Conservation (phyloP, 2,329 filamentous ascomycete species). For the Laburnicola sp. region DNA sequence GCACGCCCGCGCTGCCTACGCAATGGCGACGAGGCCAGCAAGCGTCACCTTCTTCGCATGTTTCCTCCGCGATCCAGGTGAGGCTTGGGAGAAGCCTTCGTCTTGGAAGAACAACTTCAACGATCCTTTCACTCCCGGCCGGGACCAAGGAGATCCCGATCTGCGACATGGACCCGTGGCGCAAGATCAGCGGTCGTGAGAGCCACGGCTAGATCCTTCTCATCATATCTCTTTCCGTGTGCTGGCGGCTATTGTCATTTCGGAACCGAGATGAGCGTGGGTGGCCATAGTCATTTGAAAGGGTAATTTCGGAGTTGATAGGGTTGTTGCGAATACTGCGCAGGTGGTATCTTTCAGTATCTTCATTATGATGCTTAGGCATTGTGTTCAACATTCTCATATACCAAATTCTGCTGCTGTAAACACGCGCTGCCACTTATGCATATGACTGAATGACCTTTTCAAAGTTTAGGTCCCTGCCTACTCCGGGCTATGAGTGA, state of each 20-base stretch:
- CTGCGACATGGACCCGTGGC: slow-evolving; percentile 41
- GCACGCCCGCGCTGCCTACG: slow-evolving; percentile 43
- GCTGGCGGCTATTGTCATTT: slow-evolving; percentile 3
- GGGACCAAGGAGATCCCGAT: slow-evolving; percentile 40
- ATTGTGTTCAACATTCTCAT: slow-evolving; percentile 5
- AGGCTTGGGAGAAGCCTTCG: slow-evolving; percentile 39
- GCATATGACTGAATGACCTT: slow-evolving; percentile 1
- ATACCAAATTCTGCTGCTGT: background rate
- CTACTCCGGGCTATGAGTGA: slow-evolving; percentile 5
- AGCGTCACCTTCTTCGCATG: slow-evolving; percentile 43
- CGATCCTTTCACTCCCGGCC: slow-evolving; percentile 35
- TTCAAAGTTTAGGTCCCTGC: background rate
- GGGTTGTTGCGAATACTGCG: background rate
- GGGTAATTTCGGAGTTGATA: background rate
- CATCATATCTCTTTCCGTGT: background rate
- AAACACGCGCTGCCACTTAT: slow-evolving; percentile 7
- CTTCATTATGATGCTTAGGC: background rate
- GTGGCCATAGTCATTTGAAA: slow-evolving; percentile 5
- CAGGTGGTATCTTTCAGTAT: slow-evolving; percentile 1
- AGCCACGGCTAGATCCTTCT: slow-evolving; percentile 36
- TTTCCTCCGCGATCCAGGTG: slow-evolving; percentile 42
- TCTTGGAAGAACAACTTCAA: slow-evolving; percentile 35
- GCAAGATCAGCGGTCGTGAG: slow-evolving; percentile 44
- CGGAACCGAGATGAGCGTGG: slow-evolving; percentile 1
- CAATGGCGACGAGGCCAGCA: slow-evolving; percentile 26